Evolutionary conservation across 2,329 filamentous ascomycete genomes (phyloP), one percentile per base, ranked within the genome.

Genomic region (Penicillium sp.): DNA sequence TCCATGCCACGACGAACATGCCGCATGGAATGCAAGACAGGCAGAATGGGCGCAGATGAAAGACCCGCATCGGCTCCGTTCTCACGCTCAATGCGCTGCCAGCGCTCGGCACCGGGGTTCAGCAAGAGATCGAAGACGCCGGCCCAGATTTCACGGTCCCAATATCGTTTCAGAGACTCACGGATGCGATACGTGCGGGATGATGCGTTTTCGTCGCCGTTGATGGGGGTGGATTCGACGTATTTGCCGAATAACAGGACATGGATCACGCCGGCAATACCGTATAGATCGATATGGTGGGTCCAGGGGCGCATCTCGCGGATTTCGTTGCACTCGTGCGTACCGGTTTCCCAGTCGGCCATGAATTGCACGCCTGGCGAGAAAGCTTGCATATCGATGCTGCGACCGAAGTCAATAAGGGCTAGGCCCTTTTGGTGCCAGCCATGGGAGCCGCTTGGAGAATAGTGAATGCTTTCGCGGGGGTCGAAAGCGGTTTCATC

Each of bases 251-350:
- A 99, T 4, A 99, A 83, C 65, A 99, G 83, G 41, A 86, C 88
- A 75, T 99, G 91, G 5, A 97, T 80, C 25, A 90, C 89, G 5
- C 91, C 91, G 0, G 94, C 94, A 0, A 97, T 82, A 12, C 94
- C 94, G 73, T 96, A 90, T 67, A 97, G 95, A 77, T 99, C 94
- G 63, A 97, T 90, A 73, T 99, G 94, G 79, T 91, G 97, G 1
- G 93, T 97, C 94, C 94, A 99, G 0, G 92, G 91, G 1, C 93
- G 84, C 54, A 91, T 84, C 76, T 99, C 93, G 44, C 92, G 88
- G 84, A 97, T 96, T 79, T 99, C 94, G 17, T 90, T 88, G 73
- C 94, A 99, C 75, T 99, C 94, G 50, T 91, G 88, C 25, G 88
- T 83, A 16, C 84, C 85, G 0, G 90, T 91, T 73, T 94, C 89